A percentile compares a stretch with the other conserved stretches of the same genome.
Evolutionary conservation across 2,329 filamentous ascomycete species (phyloP).

Genomic region (Alternaria longipes): DNA sequence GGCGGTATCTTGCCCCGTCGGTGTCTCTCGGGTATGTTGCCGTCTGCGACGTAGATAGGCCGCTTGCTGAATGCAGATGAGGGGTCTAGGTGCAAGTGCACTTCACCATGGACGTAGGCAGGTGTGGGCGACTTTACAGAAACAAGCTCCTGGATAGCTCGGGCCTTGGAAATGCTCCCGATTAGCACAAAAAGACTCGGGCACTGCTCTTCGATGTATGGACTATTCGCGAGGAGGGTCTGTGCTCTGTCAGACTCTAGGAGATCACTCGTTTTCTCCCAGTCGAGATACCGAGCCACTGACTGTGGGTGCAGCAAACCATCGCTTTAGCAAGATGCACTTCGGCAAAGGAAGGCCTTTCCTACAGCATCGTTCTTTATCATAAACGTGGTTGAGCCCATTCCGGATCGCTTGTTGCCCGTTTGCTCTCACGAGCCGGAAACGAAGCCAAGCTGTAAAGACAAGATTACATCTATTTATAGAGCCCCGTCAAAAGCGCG

Average conservation of each 20-base stretch:
- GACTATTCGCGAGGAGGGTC: constrained; percentile 2
- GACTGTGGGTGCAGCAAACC: constrained; percentile 9
- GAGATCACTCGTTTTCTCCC: constrained; percentile 5
- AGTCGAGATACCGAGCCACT: constrained; percentile 7
- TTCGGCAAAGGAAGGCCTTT: not conserved
- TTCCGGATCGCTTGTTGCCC: constrained; percentile 3
- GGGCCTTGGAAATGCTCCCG: constrained; percentile 7
- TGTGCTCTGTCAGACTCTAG: constrained; percentile 9
- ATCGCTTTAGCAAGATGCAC: constrained; percentile 1
- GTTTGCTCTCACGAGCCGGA: constrained; percentile 8
- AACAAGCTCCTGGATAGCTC: not conserved
- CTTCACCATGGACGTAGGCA: not conserved
- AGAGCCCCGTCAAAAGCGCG: not conserved
- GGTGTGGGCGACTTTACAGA: not conserved
- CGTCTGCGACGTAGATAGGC: constrained; percentile 2
- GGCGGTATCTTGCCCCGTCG: constrained; percentile 1
- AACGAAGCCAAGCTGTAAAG: constrained; percentile 4
- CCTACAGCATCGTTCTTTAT: constrained; percentile 4
- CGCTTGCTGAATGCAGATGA: constrained; percentile 6
- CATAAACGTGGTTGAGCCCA: not conserved
- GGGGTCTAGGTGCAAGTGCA: not conserved
- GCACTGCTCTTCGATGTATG: constrained; percentile 5
- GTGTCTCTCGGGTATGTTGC: constrained; percentile 3
- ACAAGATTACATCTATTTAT: constrained; percentile 11
- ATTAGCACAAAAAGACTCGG: constrained; percentile 3